Base-by-base conservation (phyloP, 139 green algal species). In the Chlorella vulgaris region DNA sequence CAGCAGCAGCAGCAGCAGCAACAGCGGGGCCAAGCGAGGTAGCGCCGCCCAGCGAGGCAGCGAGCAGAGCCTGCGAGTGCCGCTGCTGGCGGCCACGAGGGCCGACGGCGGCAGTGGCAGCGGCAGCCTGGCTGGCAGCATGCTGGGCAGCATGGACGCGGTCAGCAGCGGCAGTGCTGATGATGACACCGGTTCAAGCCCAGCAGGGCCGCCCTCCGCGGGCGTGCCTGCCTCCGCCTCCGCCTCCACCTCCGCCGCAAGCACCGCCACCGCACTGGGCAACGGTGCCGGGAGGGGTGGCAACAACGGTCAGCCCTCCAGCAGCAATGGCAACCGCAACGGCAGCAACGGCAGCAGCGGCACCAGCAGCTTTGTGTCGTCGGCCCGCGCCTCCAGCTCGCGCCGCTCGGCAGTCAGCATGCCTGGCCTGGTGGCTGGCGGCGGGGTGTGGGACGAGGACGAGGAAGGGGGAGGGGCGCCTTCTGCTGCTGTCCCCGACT, bases 401-500 rank as follows among this genome's bases (percentile, higher is more conserved):
- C 28, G 31, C 15, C 28, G 61, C 21, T 33, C n/a, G 61, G 61
- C 61, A 69, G 61, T 10, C 21, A 10, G n/a, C 28, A 35, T 15
- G 21, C 61, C 28, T 24, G 15, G 61, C 28, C 21, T 15, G 28
- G 65, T 42, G 21, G 65, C 33, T 2, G 13, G 24, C 7, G 51
- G 51, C 8, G 31, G 7, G 36, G 35, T 15, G 10, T 7, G 7
- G 10, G 73, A 38, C 7, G 73, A 68, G 3, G 73, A 53, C 2
- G 73, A 79, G 73, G 73, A 68, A 35, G 51, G 29, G 26, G 33
- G 28, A 22, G 47, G 7, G 7, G 33, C 31, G 35, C 53, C 53
- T 21, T 29, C 18, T 21, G 18, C 13, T 43, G 61, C 39, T 5
- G 74, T 65, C 2, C 62, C 65, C 15, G 79, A 87, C 53, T 79